Evolutionary conservation across 352 stramenopile genomes (phyloP).

Genomic region (Phytophthora pinifolia): DNA sequence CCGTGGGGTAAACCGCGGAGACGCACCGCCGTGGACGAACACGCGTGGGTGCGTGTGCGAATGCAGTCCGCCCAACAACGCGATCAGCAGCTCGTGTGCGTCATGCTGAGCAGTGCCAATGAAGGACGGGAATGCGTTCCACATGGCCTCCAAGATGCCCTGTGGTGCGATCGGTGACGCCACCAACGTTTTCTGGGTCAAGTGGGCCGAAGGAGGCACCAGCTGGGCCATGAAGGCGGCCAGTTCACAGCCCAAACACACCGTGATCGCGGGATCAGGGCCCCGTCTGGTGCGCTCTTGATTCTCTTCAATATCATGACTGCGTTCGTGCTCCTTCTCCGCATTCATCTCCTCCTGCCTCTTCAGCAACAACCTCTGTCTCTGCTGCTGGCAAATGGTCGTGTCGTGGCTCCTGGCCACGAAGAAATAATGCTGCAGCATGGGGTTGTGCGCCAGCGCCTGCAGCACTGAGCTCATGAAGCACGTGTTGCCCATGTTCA

Average conservation of each 20-base stretch:
- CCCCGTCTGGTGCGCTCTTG: slow-evolving; percentile 6
- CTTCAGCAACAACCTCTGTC: slow-evolving; percentile 31
- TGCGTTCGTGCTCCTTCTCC: slow-evolving; percentile 11
- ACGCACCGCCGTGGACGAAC: slow-evolving; percentile 39
- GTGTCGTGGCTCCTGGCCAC: slow-evolving; percentile 59
- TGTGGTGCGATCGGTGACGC: slow-evolving; percentile 56
- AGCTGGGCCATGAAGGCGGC: slow-evolving; percentile 44
- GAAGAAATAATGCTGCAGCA: slow-evolving; percentile 76
- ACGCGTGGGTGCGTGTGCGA: slow-evolving; percentile 55
- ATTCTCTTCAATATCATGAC: slow-evolving; percentile 3
- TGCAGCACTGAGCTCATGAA: slow-evolving; percentile 85
- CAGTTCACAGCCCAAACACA: slow-evolving; percentile 70
- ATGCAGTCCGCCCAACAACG: slow-evolving; percentile 61
- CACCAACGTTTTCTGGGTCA: slow-evolving; percentile 6
- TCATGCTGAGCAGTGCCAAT: slow-evolving; percentile 72
- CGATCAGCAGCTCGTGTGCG: slow-evolving; percentile 72
- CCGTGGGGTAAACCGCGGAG: slow-evolving; percentile 57
- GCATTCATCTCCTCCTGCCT: slow-evolving; percentile 23
- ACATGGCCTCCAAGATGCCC: slow-evolving; percentile 62
- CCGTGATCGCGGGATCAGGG: slow-evolving; percentile 18
- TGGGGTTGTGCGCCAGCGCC: slow-evolving; percentile 63
- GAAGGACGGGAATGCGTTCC: slow-evolving; percentile 52
- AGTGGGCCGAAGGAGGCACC: slow-evolving; percentile 18
- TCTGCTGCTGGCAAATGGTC: slow-evolving; percentile 59
- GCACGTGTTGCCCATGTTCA: slow-evolving; percentile 88